A percentile compares a stretch with the other conserved stretches of the same genome.
Evolutionary conservation across 495 filamentous ascomycete genomes (phyloP).

Genomic region (Schizothecium vesticola): DNA sequence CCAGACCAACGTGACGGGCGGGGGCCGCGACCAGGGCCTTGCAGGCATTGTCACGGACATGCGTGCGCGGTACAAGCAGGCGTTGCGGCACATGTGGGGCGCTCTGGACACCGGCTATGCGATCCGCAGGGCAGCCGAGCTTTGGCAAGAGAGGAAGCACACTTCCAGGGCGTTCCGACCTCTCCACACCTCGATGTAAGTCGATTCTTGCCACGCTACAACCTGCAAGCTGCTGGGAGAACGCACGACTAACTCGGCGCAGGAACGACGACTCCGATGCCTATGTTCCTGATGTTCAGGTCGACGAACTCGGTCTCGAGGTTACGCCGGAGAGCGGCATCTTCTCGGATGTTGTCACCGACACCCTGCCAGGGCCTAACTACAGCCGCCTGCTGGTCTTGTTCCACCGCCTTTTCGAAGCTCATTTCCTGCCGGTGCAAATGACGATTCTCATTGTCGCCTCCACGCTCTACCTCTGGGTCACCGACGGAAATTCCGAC

Average conservation of each 20-base stretch:
- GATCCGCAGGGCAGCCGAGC: slow-evolving; percentile 41
- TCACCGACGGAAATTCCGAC: slow-evolving; percentile 41
- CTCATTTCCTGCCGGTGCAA: slow-evolving; percentile 63
- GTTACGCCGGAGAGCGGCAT: slow-evolving; percentile 39
- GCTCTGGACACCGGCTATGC: slow-evolving; percentile 61
- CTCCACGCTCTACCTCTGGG: slow-evolving; percentile 50
- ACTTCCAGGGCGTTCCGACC: slow-evolving; percentile 46
- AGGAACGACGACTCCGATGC: slow-evolving; percentile 37
- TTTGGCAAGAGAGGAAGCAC: slow-evolving; percentile 47
- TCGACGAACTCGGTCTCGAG: slow-evolving; percentile 36
- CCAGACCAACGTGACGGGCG: slow-evolving; percentile 60
- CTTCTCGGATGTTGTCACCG: slow-evolving; percentile 43
- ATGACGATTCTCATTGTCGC: slow-evolving; percentile 55
- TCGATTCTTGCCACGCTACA: background rate
- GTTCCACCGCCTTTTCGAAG: slow-evolving; percentile 60
- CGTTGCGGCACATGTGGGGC: slow-evolving; percentile 68
- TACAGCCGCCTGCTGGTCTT: slow-evolving; percentile 45
- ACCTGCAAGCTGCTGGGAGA: background rate
- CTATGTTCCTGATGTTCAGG: slow-evolving; percentile 41
- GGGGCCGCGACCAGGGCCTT: slow-evolving; percentile 42
- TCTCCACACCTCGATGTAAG: slow-evolving; percentile 44
- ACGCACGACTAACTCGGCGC: slow-evolving; percentile 5
- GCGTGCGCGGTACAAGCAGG: slow-evolving; percentile 59
- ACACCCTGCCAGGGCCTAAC: slow-evolving; percentile 40
- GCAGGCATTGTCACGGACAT: slow-evolving; percentile 49